A percentile compares a stretch with the other conserved stretches of the same genome.
Evolutionary conservation across 768 basidiomycete species (phyloP).

Genomic region (Amanita polypyramis): DNA sequence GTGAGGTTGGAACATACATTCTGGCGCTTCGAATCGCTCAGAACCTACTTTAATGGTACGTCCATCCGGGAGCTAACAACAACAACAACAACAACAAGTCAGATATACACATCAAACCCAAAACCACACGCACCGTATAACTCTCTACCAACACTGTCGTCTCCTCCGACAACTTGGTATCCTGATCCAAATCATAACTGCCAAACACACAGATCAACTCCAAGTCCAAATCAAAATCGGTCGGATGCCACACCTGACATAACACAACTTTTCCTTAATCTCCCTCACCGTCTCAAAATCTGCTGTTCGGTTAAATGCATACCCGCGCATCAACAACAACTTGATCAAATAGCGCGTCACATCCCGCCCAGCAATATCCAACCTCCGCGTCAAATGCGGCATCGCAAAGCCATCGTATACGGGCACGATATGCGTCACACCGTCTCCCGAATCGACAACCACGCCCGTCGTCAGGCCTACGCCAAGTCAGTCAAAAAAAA

Average conservation of each 20-base stretch:
- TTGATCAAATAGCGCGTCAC: slow-evolving; percentile 99
- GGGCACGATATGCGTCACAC: slow-evolving; percentile 98
- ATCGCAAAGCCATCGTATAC: slow-evolving; percentile 96
- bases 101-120: not conserved
- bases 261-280: slow-evolving; percentile 98
- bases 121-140: slow-evolving; percentile 59
- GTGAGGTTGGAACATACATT: slow-evolving; percentile 99
- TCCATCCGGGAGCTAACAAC: slow-evolving; percentile 90
- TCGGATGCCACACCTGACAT: slow-evolving; percentile 70
- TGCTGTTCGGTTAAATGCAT: slow-evolving; percentile 98
- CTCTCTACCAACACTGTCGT: slow-evolving; percentile 94
- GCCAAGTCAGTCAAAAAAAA: slow-evolving; percentile 1
- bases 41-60: slow-evolving; percentile 96
- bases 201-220: not conserved
- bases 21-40: slow-evolving; percentile 97
- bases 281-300: slow-evolving; percentile 99
- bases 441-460: slow-evolving; percentile 98
- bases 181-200: slow-evolving; percentile 95
- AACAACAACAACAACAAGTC: too few species aligned
- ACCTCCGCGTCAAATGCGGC: slow-evolving; percentile 86
- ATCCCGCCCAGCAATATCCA: slow-evolving; percentile 97
- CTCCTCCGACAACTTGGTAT: slow-evolving; percentile 88
- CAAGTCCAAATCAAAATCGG: not conserved
- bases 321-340: slow-evolving; percentile 99
- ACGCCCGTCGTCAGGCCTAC: slow-evolving; percentile 95